Base-by-base conservation (phyloP, 2,329 filamentous ascomycete species). In the Cladosporium oxysporum region DNA sequence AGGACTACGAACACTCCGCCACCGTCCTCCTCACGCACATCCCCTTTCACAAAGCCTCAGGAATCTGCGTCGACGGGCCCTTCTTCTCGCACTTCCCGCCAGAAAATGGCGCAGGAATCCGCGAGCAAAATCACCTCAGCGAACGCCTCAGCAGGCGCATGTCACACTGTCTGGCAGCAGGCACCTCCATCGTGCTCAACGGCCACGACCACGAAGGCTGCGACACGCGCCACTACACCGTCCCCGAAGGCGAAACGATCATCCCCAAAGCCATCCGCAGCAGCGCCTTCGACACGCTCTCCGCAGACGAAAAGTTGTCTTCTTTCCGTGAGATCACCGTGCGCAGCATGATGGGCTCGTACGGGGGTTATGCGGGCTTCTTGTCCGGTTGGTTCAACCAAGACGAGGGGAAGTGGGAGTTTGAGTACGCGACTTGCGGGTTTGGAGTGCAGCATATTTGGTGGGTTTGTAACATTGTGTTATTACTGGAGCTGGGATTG, bases 311-410 rank as follows among this genome's bases (percentile, higher is more conserved):
- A 10, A 63, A 63, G n/a, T 26, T 35, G 1, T 6, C 33, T 18
- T 47, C 61, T 11, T 82, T 97, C 6, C 84, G 94, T 31, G 95
- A 99, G 79, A 88, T 98, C 69, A 99, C 95, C 0, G 91, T 99
- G 2, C 88, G 93, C 66, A 97, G 92, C 78, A 98, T 99, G 93
- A 99, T 99, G 95, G 95, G 95, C 65, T 91, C 91, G 65, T 99
- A 91, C 78, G 90, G 88, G n/a, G 95, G 95, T 23, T 95, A 97
- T 76, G 92, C 93, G 0, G 95, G 93, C 0, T 82, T 99, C 50
- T 79, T 99, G 49, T 95, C 91, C 68, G 85, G 91, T 0, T 99
- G 94, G 94, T 98, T 94, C 75, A 92, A 98, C 76, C 78, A 85
- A 65, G 81, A 84, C 2, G 78, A 79, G 1, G 89, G 87, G 83